A percentile compares a stretch with the other conserved stretches of the same genome.
Evolutionary conservation across 78 protist genomes (phyloP).

Genomic region (Pigoraptor vietnamica): DNA sequence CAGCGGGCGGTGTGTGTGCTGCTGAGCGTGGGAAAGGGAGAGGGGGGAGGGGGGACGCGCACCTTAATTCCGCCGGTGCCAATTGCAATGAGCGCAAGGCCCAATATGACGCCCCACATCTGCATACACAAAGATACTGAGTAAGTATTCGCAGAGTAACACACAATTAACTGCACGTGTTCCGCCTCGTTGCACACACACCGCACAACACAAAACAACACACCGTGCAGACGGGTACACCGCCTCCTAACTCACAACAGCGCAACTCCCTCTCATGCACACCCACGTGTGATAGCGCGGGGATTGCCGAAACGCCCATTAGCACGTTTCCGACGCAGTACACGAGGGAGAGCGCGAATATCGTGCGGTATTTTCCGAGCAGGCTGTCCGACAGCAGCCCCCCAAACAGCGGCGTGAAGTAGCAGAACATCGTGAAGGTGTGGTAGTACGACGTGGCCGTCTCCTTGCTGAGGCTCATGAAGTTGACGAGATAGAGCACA

Average conservation of each 20-base stretch:
- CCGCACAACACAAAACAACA: neutral
- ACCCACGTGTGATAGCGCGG: constrained; percentile 14
- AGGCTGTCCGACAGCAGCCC: constrained; percentile 27
- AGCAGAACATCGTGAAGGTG: constrained; percentile 16
- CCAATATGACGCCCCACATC: constrained; percentile 5
- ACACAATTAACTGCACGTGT: neutral
- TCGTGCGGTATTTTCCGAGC: constrained; percentile 20
- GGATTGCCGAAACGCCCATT: constrained; percentile 29
- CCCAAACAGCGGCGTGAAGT: constrained; percentile 37
- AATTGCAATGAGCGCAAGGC: constrained; percentile 49
- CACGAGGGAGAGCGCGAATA: constrained; percentile 24
- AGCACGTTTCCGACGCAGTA: constrained; percentile 19
- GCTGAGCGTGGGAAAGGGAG: too few species aligned
- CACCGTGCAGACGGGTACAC: too few species aligned
- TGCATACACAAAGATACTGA: neutral
- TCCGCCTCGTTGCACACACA: neutral
- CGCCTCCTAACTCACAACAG: too few species aligned
- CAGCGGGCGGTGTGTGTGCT: too few species aligned
- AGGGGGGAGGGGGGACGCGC: neutral
- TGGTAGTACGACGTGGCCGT: constrained; percentile 32
- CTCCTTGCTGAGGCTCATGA: constrained; percentile 21
- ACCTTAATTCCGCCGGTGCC: constrained; percentile 75
- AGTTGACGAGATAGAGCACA: constrained; percentile 30
- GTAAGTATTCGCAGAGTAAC: neutral
- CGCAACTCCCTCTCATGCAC: neutral